A percentile compares a stretch with the other conserved stretches of the same genome.
Conservation (phyloP, 225 moss, liverwort and hornwort species). For the Bryoerythrophyllum caledonicum region DNA sequence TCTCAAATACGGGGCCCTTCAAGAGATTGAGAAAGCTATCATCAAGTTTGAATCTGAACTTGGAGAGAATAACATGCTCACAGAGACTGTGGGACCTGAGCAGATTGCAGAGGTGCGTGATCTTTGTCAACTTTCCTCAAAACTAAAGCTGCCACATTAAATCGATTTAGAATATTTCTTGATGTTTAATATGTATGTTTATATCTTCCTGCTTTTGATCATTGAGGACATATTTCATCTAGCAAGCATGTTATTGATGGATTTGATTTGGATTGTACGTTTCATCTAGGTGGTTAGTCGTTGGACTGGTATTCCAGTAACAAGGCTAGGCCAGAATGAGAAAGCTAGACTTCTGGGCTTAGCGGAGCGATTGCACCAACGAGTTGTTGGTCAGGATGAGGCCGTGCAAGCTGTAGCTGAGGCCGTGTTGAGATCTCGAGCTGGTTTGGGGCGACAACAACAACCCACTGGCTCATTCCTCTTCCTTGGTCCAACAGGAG, state of each 20-base stretch:
- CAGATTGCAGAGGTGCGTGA: conserved; percentile 73
- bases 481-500: conserved; percentile 90
- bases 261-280: neutral
- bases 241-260: conserved; percentile 6
- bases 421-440: conserved; percentile 87
- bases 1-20: conserved; percentile 80
- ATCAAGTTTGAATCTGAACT: conserved; percentile 67
- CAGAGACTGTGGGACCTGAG: conserved; percentile 85
- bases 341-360: conserved; percentile 74
- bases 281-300: conserved; percentile 79
- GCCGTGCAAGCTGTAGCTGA: conserved; percentile 92
- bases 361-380: conserved; percentile 69
- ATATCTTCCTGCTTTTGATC: neutral
- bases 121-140: neutral
- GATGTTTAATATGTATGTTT: neutral
- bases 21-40: conserved; percentile 74
- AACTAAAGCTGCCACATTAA: neutral
- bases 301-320: conserved; percentile 95
- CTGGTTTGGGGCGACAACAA: conserved; percentile 78
- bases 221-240: neutral
- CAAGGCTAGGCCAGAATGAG: conserved; percentile 91
- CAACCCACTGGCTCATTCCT: conserved; percentile 94
- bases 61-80: conserved; percentile 94
- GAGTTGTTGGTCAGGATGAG: conserved; percentile 90
- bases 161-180: neutral